Evolutionary conservation across 805 yeast genomes (phyloP).

Genomic region (Suhomyces pyralidae): DNA sequence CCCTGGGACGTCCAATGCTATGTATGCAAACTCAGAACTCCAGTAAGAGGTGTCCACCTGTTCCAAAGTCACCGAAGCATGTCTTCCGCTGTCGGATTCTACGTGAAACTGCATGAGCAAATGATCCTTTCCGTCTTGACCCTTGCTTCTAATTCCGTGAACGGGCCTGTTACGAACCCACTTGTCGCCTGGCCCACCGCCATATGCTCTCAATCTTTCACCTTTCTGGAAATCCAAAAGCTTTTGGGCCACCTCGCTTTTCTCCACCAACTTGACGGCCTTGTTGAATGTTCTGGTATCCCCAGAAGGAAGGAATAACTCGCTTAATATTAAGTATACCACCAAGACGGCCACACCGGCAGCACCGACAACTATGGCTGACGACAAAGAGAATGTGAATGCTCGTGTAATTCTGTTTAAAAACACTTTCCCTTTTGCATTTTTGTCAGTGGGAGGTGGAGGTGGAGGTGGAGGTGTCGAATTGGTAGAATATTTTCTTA

Average conservation of each 20-base stretch:
- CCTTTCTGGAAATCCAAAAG: constrained; percentile 53
- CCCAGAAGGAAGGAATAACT: constrained; percentile 83
- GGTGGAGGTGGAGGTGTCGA: constrained; percentile 39
- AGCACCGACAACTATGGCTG: constrained; percentile 65
- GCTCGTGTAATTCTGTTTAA: constrained; percentile 52
- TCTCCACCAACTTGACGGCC: constrained; percentile 73
- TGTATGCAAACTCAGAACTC: constrained; percentile 65
- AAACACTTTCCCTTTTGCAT: constrained; percentile 39
- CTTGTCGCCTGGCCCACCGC: constrained; percentile 65
- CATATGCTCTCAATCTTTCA: constrained; percentile 75
- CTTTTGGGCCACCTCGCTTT: constrained; percentile 57
- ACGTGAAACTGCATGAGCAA: constrained; percentile 83
- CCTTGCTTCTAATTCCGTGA: constrained; percentile 61
- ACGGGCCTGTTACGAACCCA: constrained; percentile 91
- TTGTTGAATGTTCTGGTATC: constrained; percentile 88
- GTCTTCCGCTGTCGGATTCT: constrained; percentile 58
- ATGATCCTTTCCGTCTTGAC: constrained; percentile 76
- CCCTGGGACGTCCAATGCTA: constrained; percentile 75
- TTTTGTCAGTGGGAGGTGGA: constrained; percentile 31
- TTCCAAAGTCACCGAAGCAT: constrained; percentile 76
- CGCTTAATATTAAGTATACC: constrained; percentile 72
- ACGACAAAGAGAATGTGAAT: constrained; percentile 59
- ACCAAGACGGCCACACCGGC: constrained; percentile 65
- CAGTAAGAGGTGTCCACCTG: constrained; percentile 67
- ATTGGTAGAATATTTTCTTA: not conserved